These are phyloP conservation scores for Cudoniella acicularis DNA, from an alignment of 495 filamentous ascomycete species.

Conservation along the genomic window DNA sequence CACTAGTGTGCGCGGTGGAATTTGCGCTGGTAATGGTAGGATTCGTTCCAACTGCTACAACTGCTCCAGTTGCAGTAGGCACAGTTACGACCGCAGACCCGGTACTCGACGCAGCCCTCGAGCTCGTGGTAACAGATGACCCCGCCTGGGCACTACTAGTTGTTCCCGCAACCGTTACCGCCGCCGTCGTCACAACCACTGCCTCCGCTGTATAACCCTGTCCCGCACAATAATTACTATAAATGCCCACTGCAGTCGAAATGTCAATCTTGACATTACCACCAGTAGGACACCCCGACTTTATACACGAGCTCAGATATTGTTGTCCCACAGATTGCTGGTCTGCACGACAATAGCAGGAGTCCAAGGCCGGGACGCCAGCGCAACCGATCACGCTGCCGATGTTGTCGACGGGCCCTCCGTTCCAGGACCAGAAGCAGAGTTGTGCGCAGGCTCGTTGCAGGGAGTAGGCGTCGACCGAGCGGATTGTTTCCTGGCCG, in stretches of 20 bases:
- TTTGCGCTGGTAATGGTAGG: too few relatives aligned
- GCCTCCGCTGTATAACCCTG: background rate
- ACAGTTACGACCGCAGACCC: too few relatives aligned
- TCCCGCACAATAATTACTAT: background rate
- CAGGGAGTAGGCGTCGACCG: background rate
- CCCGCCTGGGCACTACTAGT: too few relatives aligned
- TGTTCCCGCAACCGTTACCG: too few relatives aligned
- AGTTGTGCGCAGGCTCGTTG: background rate
- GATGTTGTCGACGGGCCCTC: background rate
- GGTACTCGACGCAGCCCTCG: too few relatives aligned
- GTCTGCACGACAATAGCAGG: background rate
- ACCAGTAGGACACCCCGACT: background rate
- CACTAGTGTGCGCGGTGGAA: too few relatives aligned
- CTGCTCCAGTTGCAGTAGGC: too few relatives aligned
- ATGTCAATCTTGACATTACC: background rate
- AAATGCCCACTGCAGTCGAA: background rate
- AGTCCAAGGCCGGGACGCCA: background rate
- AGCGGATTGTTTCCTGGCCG: background rate
- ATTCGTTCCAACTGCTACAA: too few relatives aligned
- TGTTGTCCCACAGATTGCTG: background rate
- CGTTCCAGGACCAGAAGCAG: background rate
- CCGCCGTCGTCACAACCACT: background rate
- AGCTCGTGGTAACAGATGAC: too few relatives aligned
- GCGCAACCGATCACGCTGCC: background rate
- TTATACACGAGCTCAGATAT: background rate